Conservation (phyloP, 345 rosid genomes). For the Noccaea caerulescens region DNA sequence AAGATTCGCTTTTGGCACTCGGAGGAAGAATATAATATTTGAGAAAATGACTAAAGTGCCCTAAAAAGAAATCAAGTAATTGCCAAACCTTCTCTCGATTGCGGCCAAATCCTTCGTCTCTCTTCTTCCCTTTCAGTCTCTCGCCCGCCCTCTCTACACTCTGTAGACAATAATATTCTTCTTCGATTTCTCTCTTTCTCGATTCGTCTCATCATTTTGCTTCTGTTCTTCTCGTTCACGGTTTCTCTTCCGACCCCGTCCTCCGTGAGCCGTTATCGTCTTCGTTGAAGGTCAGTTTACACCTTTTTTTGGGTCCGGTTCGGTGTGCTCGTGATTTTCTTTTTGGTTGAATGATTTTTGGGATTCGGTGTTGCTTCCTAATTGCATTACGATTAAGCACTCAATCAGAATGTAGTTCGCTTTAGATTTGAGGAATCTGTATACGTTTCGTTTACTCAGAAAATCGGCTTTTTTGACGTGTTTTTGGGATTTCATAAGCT, state of each 20-base stretch:
- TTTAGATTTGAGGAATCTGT: conserved; percentile 39
- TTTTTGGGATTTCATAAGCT: conserved; percentile 11
- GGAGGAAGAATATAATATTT: not conserved
- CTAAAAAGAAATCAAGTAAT: not conserved
- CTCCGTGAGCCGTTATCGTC: conserved; percentile 8
- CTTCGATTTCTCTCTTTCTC: conserved; percentile 20
- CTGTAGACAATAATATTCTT: conserved; percentile 1
- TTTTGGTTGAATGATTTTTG: not conserved
- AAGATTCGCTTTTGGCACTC: conserved; percentile 3
- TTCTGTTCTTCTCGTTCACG: conserved; percentile 15
- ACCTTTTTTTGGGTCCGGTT: not conserved
- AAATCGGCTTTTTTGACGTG: not conserved
- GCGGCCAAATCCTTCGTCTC: conserved; percentile 26
- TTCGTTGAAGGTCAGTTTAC: conserved; percentile 27
- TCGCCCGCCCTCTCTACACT: conserved; percentile 36
- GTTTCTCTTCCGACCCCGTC: conserved; percentile 20
- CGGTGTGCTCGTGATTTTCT: conserved; percentile 3
- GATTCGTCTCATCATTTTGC: not conserved
- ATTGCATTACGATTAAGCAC: conserved; percentile 34
- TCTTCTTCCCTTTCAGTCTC: conserved; percentile 19
- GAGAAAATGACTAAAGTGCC: conserved; percentile 16
- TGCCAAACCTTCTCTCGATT: conserved; percentile 30
- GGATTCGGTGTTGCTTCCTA: conserved; percentile 4
- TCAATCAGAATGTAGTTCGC: conserved; percentile 8
- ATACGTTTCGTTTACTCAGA: conserved; percentile 16